A percentile compares a stretch with the other conserved stretches of the same genome.
Evolutionary conservation across 371 early-diverging fungal species (phyloP).

Genomic region (Gilbertella persicaria): DNA sequence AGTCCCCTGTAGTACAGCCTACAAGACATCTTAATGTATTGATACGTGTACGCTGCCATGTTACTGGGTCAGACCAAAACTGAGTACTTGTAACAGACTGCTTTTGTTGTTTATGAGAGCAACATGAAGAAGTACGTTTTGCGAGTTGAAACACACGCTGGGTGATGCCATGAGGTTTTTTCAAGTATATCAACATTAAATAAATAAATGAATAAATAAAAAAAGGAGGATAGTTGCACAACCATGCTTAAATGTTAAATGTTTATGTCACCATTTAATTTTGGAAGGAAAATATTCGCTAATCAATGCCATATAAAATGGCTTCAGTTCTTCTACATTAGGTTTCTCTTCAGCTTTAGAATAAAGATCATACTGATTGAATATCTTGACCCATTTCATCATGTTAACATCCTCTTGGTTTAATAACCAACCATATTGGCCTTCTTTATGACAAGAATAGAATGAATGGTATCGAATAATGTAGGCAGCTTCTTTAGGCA

Average conservation of each 20-base stretch:
- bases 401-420: slow-evolving; percentile 46
- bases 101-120: too few species aligned
- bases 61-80: slow-evolving; percentile 51
- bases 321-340: slow-evolving; percentile 36
- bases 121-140: too few species aligned
- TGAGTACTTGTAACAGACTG: slow-evolving; percentile 11
- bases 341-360: slow-evolving; percentile 50
- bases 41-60: slow-evolving; percentile 49
- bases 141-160: too few species aligned
- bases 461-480: slow-evolving; percentile 63
- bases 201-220: too few species aligned
- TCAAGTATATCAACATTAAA: too few species aligned
- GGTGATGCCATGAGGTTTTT: too few species aligned
- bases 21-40: slow-evolving; percentile 56
- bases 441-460: slow-evolving; percentile 55
- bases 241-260: too few species aligned
- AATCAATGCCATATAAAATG: slow-evolving; percentile 54
- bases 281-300: slow-evolving; percentile 53
- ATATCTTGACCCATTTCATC: slow-evolving; percentile 55
- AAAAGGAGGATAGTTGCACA: too few species aligned
- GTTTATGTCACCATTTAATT: slow-evolving; percentile 48
- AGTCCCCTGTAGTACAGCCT: slow-evolving; percentile 57
- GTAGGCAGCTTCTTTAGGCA: slow-evolving; percentile 52
- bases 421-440: slow-evolving; percentile 50
- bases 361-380: slow-evolving; percentile 63